Evolutionary conservation across 768 basidiomycete species (phyloP).

Genomic region (Mycena epipterygia): DNA sequence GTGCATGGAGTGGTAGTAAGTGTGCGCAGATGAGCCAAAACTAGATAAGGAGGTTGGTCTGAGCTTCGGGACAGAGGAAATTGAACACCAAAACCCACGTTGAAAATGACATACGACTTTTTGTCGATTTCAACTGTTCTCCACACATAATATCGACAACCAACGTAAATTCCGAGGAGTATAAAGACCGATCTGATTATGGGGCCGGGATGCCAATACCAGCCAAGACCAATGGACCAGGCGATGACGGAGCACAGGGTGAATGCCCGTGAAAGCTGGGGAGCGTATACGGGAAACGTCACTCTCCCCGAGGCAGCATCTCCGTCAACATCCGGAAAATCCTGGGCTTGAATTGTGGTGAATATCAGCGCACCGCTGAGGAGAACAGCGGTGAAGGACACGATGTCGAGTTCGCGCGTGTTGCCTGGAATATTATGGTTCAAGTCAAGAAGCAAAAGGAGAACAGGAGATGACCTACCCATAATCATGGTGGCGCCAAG

Average conservation of each 20-base stretch:
- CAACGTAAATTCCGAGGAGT: no score
- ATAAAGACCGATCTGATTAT: no score
- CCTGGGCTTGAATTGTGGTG: constrained; percentile 62
- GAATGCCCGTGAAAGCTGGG: constrained; percentile 47
- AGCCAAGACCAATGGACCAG: constrained; percentile 35
- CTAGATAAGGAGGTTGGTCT: no score
- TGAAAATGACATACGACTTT: no score
- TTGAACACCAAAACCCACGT: no score
- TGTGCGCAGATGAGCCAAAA: no score
- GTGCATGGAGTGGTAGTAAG: no score
- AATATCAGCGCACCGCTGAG: constrained; percentile 48
- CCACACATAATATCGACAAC: no score
- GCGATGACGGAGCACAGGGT: constrained; percentile 32
- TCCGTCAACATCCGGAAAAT: constrained; percentile 61
- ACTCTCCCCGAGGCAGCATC: constrained; percentile 54
- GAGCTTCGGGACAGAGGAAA: no score
- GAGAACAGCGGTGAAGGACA: constrained; percentile 24
- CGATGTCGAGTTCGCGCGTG: not conserved
- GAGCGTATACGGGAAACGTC: constrained; percentile 61
- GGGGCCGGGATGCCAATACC: no score
- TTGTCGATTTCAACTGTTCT: no score
- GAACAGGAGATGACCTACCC: constrained; percentile 23
- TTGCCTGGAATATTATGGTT: no score
- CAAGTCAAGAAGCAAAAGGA: not conserved
- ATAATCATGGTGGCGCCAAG: constrained; percentile 35